Evolutionary conservation across 2,329 filamentous ascomycete genomes (phyloP), one percentile per base, ranked within the genome.

Genomic region (Colletotrichum spaethianum): DNA sequence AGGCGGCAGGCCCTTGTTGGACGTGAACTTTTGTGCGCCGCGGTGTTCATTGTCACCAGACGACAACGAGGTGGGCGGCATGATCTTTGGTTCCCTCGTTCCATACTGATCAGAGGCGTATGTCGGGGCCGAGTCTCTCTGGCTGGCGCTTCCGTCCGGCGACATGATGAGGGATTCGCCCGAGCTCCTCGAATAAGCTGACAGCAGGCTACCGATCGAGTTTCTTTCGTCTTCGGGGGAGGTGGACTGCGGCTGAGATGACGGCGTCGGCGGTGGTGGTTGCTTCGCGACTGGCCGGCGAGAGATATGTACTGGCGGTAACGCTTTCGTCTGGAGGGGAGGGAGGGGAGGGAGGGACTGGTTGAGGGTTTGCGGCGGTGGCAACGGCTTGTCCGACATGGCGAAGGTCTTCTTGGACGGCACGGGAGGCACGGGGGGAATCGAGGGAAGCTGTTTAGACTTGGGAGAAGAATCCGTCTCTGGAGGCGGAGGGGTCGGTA

Each of bases 171-270:
- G 79, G 4, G 83, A 86, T 62, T 85, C 86, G 53, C 83, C 83
- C 8, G 84, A 84, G 56, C 83, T 85, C 73, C 82, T 80, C 62
- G 86, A 86, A 76, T 90, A 90, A 26, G 88, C 87, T 14, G 87
- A 89, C 44, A 90, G 75, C 14, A 90, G 80, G 77, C 88, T 90
- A 18, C 85, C 88, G 63, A 90, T 80, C 12, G 88, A 90, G 31
- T 84, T 83, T 1, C 67, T 23, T 26, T 60, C 33, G 69, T 68
- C 63, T 81, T 4, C 86, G 85, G 52, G 86, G 86, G 42, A 61
- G 28, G 33, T 11, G 3, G 40, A 23, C 42, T 42, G 66, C 42
- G 50, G 55, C 9, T 63, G 48, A 3, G 33, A 42, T n/a, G 53
- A 46, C n/a, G 57, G 57, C 31, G 40, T 23, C 2, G 52, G 59